Base-by-base conservation (phyloP, 2,329 filamentous ascomycete species). In the Neocucurbitaria cava region DNA sequence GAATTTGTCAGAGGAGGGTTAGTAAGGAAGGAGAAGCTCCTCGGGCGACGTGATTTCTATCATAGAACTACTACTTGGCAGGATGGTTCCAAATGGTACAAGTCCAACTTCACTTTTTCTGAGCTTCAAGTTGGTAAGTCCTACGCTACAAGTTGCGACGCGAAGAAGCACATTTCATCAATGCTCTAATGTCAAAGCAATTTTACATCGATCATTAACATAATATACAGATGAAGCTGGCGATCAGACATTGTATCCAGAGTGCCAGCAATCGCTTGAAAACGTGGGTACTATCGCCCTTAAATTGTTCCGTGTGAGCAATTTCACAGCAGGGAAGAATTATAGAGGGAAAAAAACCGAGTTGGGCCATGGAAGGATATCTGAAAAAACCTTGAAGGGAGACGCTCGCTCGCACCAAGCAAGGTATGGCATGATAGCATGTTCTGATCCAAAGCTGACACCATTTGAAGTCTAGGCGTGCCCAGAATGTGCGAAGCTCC, bases 351-450 rank as follows among this genome's bases (percentile, higher is more conserved):
- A 26, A 26, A 26, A 26, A 1, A 26, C 24, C 5, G 5, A 26
- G 5, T 21, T 18, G 17, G 8, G 18, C 1, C n/a, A 53, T 5
- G 13, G 44, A 3, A 20, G 23, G 0, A 45, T 60, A 11, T 46
- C 54, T 5, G 58, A 59, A n/a, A 54, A 58, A 31, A 49, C 39
- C n/a, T n/a, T 59, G 7, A 59, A 61, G 41, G 55, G 55, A 10
- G 49, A 58, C 10, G 46, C 56, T 5, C 35, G 51, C 18, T 61
- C 55, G n/a, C 52, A 53, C 28, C 58, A 61, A 33, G 24, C 52
- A 33, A 41, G 18, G 55, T 61, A 33, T 26, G 24, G 24, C 24
- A 26, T 9, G 24, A 26, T 26, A 26, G 24, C 24, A 26, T 4
- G 55, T 46, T 17, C 13, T 35, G 13, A 17, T 1, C 11, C 31